Base-by-base conservation (phyloP, 768 basidiomycete genomes). In the Suillus cothurnatus region DNA sequence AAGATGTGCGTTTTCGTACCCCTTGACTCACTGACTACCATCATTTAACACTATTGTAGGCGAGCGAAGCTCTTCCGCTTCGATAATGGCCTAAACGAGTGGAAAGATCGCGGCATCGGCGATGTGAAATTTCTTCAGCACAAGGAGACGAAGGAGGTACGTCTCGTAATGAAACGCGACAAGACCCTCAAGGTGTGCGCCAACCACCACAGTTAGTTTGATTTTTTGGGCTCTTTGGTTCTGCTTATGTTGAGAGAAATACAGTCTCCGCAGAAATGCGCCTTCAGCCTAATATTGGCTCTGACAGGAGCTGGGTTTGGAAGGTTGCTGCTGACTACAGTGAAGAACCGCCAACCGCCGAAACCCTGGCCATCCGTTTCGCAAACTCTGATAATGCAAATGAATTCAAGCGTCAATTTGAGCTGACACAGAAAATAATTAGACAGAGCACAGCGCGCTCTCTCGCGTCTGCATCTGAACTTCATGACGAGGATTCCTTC, bases 161-260 rank as follows among this genome's bases (percentile, higher is more conserved):
- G 97, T 68, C 87, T 99, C 67, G 95, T 99, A 77, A 99, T 99
- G 97, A 86, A 97, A 81, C 93, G 97, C 79, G 97, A 99, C 86
- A 98, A 98, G 89, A 99, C 97, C 57, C 85, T 95, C 80, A 99
- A 99, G 80, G 96, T 99, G 80, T 99, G 97, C 80, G 97, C 97
- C 64, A 99, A 99, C 83, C 97, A 99, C 81, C 80, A 87, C 69
- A 88, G 97, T 98, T 73, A 81, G 84, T 79, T n/a, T 59, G 17
- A 31, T 41, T 43, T 61, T n/a, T 23, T 52, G 41, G 38, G 50
- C 31, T 28, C 61, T 52, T 41, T 15, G 28, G 47, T 58, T 63
- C 43, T n/a, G 56, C 61, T 68, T 21, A 69, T 66, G n/a, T 55
- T 34, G 45, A 41, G 63, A 61, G 12, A 59, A 38, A 70, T 98